A percentile compares a stretch with the other conserved stretches of the same genome.
Evolutionary conservation across 257 asterid species (phyloP).

Genomic region (Lycium ferocissimum): DNA sequence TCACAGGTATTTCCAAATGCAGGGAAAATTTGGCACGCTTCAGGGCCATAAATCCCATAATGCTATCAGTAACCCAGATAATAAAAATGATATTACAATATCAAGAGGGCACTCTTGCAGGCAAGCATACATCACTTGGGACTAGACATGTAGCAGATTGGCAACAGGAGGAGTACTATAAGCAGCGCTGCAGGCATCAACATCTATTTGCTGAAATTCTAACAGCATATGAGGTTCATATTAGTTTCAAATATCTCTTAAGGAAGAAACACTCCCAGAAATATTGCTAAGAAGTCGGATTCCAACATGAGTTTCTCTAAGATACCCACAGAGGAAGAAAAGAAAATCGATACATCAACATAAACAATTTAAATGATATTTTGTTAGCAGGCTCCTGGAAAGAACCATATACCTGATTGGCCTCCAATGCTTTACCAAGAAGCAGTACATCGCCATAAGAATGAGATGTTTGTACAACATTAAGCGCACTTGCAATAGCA

Average conservation of each 20-base stretch:
- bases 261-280: neutral
- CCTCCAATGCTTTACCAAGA: conserved; percentile 73
- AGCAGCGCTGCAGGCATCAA: neutral
- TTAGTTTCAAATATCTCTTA: neutral
- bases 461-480: conserved; percentile 83
- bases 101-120: neutral
- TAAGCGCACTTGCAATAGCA: conserved; percentile 80
- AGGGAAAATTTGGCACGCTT: neutral
- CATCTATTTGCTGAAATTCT: neutral
- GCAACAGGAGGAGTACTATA: conserved; percentile 15
- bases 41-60: neutral
- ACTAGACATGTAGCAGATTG: conserved; percentile 12
- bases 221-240: neutral
- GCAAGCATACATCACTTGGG: neutral
- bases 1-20: neutral
- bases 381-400: conserved; percentile 16
- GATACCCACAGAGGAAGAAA: neutral
- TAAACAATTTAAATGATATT: neutral
- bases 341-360: neutral
- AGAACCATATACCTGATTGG: conserved; percentile 63
- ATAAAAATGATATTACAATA: neutral
- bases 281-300: neutral
- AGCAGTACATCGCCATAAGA: conserved; percentile 87
- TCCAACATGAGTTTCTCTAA: conserved; percentile 16
- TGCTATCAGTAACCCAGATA: neutral